phyloP scores from a whole-genome alignment of 495 filamentous ascomycete species.

The Neurospora terricola region DNA sequence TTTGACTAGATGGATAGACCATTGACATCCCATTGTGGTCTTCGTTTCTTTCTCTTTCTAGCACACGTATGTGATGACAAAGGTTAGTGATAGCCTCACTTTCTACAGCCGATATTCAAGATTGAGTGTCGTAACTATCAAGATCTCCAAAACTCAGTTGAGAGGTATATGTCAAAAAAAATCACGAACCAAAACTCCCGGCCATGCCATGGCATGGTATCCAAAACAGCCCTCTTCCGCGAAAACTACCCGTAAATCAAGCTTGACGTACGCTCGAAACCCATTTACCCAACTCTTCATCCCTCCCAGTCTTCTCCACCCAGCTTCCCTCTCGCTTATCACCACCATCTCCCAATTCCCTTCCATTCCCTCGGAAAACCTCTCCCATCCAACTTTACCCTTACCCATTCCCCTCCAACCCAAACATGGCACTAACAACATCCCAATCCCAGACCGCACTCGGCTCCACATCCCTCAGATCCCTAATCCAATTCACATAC shows the following conservation, averaged over 20 bases:
- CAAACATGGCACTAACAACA: slow-evolving; percentile 35
- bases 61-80: too few species aligned
- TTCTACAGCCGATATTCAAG: not conserved
- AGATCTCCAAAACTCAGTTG: not conserved
- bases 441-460: slow-evolving; percentile 44
- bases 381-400: not conserved
- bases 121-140: not conserved
- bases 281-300: not conserved
- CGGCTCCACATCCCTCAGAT: slow-evolving; percentile 38
- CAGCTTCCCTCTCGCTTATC: not conserved
- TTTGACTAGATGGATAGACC: not conserved
- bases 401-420: slow-evolving; percentile 18
- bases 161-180: not conserved
- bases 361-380: not conserved
- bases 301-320: not conserved
- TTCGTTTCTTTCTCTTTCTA: too few species aligned
- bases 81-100: not conserved
- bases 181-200: not conserved
- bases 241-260: too few species aligned
- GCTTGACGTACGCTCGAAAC: too few species aligned
- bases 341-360: not conserved
- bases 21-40: too few species aligned
- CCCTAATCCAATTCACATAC: slow-evolving; percentile 46
- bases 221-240: not conserved
- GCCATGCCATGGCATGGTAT: not conserved